Conservation (phyloP, 2,329 filamentous ascomycete species). For the Fusarium compactum region DNA sequence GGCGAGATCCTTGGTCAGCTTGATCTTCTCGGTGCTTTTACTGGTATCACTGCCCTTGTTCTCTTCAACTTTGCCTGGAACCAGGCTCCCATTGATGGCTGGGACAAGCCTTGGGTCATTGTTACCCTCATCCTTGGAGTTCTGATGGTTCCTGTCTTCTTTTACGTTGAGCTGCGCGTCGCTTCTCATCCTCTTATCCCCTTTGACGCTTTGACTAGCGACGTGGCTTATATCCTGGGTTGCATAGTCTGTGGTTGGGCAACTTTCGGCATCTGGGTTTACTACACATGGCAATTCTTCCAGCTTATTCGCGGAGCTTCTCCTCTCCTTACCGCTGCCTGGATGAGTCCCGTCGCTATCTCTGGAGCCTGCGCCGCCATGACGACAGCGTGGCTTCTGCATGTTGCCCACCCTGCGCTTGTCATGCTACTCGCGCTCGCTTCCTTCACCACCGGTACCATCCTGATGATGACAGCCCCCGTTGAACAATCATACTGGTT, state of each 20-base stretch:
- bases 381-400: constrained; percentile 57
- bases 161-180: constrained; percentile 64
- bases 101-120: constrained; percentile 68
- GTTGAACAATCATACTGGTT: constrained; percentile 72
- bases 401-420: constrained; percentile 47
- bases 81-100: constrained; percentile 70
- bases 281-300: constrained; percentile 64
- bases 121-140: constrained; percentile 68
- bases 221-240: constrained; percentile 67
- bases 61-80: constrained; percentile 77
- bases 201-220: constrained; percentile 59
- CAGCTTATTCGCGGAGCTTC: constrained; percentile 56
- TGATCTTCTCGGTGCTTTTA: constrained; percentile 55
- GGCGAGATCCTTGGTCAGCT: constrained; percentile 48
- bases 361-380: constrained; percentile 60
- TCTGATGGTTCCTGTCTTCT: constrained; percentile 66
- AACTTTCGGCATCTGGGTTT: constrained; percentile 66
- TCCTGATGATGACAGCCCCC: constrained; percentile 62
- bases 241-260: constrained; percentile 67
- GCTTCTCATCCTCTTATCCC: constrained; percentile 68
- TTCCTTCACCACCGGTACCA: constrained; percentile 58
- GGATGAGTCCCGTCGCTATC: constrained; percentile 59
- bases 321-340: constrained; percentile 59
- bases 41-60: constrained; percentile 67
- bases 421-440: constrained; percentile 60